A percentile compares a stretch with the other conserved stretches of the same genome.
Evolutionary conservation across 805 yeast species (phyloP).

Genomic region (Brettanomyces naardenensis): DNA sequence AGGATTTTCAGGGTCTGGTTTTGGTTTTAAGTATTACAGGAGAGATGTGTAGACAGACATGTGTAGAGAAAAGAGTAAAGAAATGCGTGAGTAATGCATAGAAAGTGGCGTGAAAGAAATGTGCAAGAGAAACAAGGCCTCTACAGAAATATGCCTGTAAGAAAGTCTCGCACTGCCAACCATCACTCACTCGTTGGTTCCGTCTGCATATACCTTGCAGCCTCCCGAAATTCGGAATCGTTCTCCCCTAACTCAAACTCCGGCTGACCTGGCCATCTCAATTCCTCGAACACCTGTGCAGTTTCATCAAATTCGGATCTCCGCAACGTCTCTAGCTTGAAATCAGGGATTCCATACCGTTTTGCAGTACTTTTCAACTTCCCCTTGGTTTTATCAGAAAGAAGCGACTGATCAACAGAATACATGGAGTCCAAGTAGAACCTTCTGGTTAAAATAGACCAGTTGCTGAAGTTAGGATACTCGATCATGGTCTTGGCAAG

Average conservation of each 20-base stretch:
- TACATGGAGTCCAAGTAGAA: constrained; percentile 14
- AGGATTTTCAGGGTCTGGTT: no score
- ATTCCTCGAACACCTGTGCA: constrained; percentile 3
- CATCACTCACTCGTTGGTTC: no score
- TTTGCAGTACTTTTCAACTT: constrained; percentile 5
- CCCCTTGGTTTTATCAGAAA: constrained; percentile 1
- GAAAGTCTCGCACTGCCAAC: no score
- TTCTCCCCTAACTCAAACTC: constrained; percentile 8
- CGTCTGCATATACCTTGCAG: constrained; percentile 7
- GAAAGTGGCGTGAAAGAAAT: no score
- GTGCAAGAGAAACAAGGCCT: no score
- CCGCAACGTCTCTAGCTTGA: constrained; percentile 6
- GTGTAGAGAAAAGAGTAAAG: no score
- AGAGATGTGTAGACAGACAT: no score
- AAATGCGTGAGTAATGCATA: no score
- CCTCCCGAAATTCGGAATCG: constrained; percentile 7
- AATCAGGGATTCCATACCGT: constrained; percentile 6
- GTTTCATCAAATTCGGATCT: constrained; percentile 9
- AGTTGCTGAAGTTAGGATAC: constrained; percentile 9
- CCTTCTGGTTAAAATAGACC: constrained; percentile 15
- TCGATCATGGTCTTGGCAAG: constrained; percentile 8
- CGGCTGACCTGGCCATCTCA: constrained; percentile 13
- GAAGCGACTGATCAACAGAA: constrained; percentile 1
- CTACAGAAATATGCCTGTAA: no score
- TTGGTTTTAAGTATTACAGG: no score